Conservation (phyloP, 1,139 yeast species). For the Wickerhamomyces sp. region DNA sequence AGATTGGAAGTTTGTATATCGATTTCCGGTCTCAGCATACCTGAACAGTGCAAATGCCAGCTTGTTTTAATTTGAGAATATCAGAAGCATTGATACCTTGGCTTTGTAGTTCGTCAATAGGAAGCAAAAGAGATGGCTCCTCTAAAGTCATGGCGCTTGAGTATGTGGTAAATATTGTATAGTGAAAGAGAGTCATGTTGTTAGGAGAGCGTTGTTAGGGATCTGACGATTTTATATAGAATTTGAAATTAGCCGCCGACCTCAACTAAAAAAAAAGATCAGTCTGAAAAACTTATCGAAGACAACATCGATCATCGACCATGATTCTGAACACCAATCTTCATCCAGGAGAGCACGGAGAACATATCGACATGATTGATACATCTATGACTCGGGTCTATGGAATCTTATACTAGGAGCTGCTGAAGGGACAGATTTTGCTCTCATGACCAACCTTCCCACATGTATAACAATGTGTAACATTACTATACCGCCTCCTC, state of each 20-base stretch:
- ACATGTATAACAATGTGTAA: slow-evolving; percentile 10
- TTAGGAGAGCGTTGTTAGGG: neutral
- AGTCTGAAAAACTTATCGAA: no score
- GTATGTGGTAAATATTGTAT: no score
- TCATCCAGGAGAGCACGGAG: no score
- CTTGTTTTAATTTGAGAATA: slow-evolving; percentile 44
- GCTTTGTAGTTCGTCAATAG: slow-evolving; percentile 50
- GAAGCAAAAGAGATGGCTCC: slow-evolving; percentile 24
- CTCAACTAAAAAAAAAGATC: neutral
- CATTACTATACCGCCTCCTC: neutral
- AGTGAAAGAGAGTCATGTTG: no score
- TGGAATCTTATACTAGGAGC: neutral
- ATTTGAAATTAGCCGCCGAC: neutral
- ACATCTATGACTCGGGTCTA: no score
- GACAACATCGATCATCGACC: no score
- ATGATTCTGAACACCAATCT: no score
- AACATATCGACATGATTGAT: no score
- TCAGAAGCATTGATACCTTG: slow-evolving; percentile 57
- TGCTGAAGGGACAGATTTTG: slow-evolving; percentile 7
- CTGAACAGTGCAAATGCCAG: slow-evolving; percentile 51
- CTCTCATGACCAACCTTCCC: slow-evolving; percentile 15
- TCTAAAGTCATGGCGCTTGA: slow-evolving; percentile 15
- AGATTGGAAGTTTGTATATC: neutral
- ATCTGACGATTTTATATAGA: neutral
- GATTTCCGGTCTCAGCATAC: slow-evolving; percentile 26